Base-by-base conservation (phyloP, 345 rosid species). In the Brassica juncea region DNA sequence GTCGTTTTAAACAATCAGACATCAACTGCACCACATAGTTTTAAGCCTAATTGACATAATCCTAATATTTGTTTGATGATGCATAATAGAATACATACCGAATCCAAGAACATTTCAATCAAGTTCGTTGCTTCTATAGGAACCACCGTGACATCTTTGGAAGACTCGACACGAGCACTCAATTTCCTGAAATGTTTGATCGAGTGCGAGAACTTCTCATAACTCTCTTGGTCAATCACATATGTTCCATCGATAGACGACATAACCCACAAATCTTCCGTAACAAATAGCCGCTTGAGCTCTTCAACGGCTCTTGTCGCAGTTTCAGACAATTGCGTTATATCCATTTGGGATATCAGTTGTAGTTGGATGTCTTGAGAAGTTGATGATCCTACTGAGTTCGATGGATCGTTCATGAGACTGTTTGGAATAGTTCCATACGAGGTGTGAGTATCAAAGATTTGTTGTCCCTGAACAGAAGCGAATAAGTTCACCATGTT, bases 231-330 rank as follows among this genome's bases (percentile, higher is more conserved):
- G 15, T 86, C 73, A 71, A 93, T 81, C 28, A 81, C 42, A 49
- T 70, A 70, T 73, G 76, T 84, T 62, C 86, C 89, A 35, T 77
- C 79, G 3, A 71, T 19, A 0, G 81, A 25, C 2, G 88, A 70
- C 73, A 72, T 84, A 9, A 83, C 73, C 98, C 98, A 91, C 28
- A 91, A 68, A 6, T 84, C 89, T 32, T 89, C 90, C 31, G 68
- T 34, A 3, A 57, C 64, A 70, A 88, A n/a, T 31, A 91, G 85
- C 72, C 66, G 83, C 2, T 84, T 70, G 35, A 93, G 66, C 73
- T 93, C 97, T 15, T 88, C 89, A 70, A 82, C 62, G n/a, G 93
- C 93, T 44, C 10, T 47, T 19, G 84, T 63, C 2, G 90, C 92
- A 10, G 73, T 82, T 78, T 87, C 83, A n/a, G 67, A 25, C 84